Percentiles rank a stretch among this genome's conserved stretches.
phyloP scores from a whole-genome alignment of 306 rosid genomes.

The Trifolium pratense region DNA sequence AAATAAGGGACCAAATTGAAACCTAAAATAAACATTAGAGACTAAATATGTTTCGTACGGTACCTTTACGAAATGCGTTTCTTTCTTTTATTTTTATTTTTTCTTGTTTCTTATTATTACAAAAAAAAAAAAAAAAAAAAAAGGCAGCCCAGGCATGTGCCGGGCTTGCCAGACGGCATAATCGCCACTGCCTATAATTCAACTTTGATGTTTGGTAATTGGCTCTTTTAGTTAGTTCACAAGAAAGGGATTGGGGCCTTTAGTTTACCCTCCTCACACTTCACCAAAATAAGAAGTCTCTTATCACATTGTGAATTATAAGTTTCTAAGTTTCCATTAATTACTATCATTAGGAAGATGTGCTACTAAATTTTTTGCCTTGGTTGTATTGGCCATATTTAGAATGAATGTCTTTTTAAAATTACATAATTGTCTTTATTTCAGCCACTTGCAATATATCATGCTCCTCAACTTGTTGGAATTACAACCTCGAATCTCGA shows the following conservation, averaged over 20 bases:
- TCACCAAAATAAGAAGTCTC: constrained; percentile 11
- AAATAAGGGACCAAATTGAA: too few relatives aligned
- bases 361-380: neutral
- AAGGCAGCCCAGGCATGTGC: too few relatives aligned
- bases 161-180: too few relatives aligned
- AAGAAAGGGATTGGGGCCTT: neutral
- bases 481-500: constrained; percentile 53
- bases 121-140: too few relatives aligned
- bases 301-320: constrained; percentile 15
- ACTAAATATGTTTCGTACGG: too few relatives aligned
- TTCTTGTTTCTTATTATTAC: too few relatives aligned
- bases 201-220: neutral
- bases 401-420: constrained; percentile 6
- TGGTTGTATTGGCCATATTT: constrained; percentile 4
- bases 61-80: too few relatives aligned
- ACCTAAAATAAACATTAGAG: too few relatives aligned
- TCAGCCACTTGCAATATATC: constrained; percentile 83
- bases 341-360: neutral
- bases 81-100: too few relatives aligned
- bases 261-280: constrained; percentile 13
- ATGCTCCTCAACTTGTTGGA: constrained; percentile 67
- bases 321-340: constrained; percentile 17
- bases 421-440: constrained; percentile 34
- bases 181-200: too few relatives aligned
- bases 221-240: constrained; percentile 14